Percentiles rank a stretch among this genome's conserved stretches.
These are phyloP conservation scores for Asterochloris sp. DNA, from an alignment of 139 green algal species.

Conservation along the genomic window DNA sequence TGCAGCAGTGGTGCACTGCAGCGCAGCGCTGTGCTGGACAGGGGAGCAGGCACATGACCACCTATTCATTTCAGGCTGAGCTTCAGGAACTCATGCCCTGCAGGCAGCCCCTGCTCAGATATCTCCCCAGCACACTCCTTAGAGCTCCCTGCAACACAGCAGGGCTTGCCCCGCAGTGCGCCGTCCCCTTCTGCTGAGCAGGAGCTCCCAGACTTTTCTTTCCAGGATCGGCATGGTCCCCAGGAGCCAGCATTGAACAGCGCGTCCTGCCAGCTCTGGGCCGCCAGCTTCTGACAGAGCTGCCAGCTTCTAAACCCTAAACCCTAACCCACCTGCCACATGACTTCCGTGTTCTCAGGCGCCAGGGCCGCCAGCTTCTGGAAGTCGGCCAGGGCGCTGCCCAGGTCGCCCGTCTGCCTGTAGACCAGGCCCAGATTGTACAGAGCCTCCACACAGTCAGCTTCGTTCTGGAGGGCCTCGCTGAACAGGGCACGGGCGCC, in stretches of 20 bases:
- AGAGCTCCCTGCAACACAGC: too few relatives aligned
- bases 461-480: slow-evolving; percentile 71
- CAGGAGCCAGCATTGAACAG: not conserved
- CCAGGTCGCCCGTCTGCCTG: not conserved
- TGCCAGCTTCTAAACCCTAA: not conserved
- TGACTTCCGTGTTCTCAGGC: slow-evolving; percentile 68
- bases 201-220: not conserved
- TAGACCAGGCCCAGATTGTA: slow-evolving; percentile 77
- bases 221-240: not conserved
- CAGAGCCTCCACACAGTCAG: slow-evolving; percentile 70
- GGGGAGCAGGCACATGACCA: too few relatives aligned
- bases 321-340: slow-evolving; percentile 39
- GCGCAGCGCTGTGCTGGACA: too few relatives aligned
- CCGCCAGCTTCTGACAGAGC: not conserved
- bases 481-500: slow-evolving; percentile 43
- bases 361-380: slow-evolving; percentile 68
- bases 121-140: too few relatives aligned
- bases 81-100: too few relatives aligned
- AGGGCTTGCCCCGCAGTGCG: too few relatives aligned
- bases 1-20: too few relatives aligned
- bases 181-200: too few relatives aligned
- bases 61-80: too few relatives aligned
- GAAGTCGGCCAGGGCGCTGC: slow-evolving; percentile 56
- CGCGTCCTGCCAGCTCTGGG: not conserved
- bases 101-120: too few relatives aligned